Evolutionary conservation across 2,329 filamentous ascomycete species (phyloP), one percentile per base, ranked within the genome.

Genomic region (Claviceps capensis): DNA sequence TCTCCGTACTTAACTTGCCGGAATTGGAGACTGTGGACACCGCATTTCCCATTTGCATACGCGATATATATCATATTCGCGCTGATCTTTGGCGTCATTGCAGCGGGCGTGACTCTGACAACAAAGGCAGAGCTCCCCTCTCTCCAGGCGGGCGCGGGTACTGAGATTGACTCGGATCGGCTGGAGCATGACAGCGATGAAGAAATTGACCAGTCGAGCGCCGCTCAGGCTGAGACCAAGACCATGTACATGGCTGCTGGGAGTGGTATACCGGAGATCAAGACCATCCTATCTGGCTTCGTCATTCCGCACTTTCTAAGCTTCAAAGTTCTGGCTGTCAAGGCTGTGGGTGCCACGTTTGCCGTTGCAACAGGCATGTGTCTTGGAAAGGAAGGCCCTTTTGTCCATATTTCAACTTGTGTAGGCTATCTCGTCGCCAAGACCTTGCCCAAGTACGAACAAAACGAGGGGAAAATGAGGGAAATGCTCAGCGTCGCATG

Each of bases 371-470:
- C 77, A 1, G 76, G 77, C 14, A 77, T 81, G 74, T 79, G 74
- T 58, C 62, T 82, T 4, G 79, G 79, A 0, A 81, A 82, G 64
- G 78, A 82, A 69, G 78, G 78, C 0, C 78, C 77, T 0, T 81
- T 81, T 56, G 77, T 82, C 1, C 78, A 81, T 60, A 81, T 81
- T 38, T 76, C 75, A 0, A 78, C 77, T 2, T 80, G 76, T 57
- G 72, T 77, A 0, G 76, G 76, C 7, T 74, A 77, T 56, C 66
- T 80, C 2, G 70, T 79, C 0, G 74, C 72, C 8, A 68, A 60
- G 17, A 54, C 64, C n/a, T 75, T 81, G 44, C 72, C 75, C 0
- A 81, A 80, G 58, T 81, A 81, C 59, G 63, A 67, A n/a, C 67
- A 74, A 8, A 81, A 81, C 59, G 74, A 74, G 8, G 65, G 76